Base-by-base conservation (phyloP, 2,329 filamentous ascomycete species). In the Scedosporium boydii region DNA sequence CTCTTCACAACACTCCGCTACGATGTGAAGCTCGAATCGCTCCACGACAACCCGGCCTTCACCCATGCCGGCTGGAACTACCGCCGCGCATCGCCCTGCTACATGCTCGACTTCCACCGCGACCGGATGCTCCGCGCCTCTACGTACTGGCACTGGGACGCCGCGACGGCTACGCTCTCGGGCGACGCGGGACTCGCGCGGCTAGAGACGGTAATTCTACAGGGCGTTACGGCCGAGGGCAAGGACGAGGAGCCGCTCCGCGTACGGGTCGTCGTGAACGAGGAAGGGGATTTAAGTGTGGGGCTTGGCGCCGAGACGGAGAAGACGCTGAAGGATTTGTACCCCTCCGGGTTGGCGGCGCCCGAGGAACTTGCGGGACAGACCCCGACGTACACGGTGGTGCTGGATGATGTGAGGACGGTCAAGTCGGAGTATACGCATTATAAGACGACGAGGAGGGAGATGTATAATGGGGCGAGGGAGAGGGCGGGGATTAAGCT, bases 401-500 rank as follows among this genome's bases (percentile, higher is more conserved):
- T 79, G 0, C 63, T 83, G 3, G 82, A 85, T 67, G 61, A 63
- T 9, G 63, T 66, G n/a, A 61, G 61, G n/a, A 81, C 79, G 0
- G 44, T 66, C 6, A 73, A 74, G 48, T 84, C 83, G 1, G 81
- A 85, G n/a, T 89, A 88, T 70, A 96, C 93, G 0, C 86, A 87
- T 63, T 90, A 89, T 77, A 98, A 99, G 74, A 98, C 93, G 0
- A 95, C 90, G 0, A 78, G 81, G 58, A 85, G 93, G 14, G 76
- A 78, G 9, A 79, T 86, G 71, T 98, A 98, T 72, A 84, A 89
- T 56, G 77, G 76, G 2, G 90, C 91, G 1, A 84, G 92, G 7
- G 70, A 76, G 27, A 81, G 90, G 14, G 83, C 82, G 1, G 76
- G 77, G 0, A 84, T 93, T 58, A 72, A 76, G 48, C 29, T 60